These are phyloP conservation scores for Cytospora chrysosperma DNA, from an alignment of 2,329 filamentous ascomycete genomes.

Conservation along the genomic window DNA sequence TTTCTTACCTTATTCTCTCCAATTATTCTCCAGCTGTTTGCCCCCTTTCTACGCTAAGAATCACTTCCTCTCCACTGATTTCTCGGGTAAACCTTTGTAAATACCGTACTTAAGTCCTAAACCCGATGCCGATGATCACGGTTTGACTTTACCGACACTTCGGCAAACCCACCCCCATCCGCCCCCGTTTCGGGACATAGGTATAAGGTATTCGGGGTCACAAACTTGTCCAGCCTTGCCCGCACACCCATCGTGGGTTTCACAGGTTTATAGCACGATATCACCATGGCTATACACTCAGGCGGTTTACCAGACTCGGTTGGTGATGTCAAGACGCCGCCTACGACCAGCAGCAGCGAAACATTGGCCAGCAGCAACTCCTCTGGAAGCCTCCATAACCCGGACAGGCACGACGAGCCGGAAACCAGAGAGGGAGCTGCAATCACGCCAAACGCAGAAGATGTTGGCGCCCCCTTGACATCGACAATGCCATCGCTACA, in stretches of 20 bases:
- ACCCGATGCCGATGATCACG: no score
- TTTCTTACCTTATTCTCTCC: no score
- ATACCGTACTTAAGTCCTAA: no score
- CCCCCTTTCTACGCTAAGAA: no score
- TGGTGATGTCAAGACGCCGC: neutral
- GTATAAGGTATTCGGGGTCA: neutral
- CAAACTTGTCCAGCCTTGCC: neutral
- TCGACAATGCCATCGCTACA: neutral
- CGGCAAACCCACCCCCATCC: neutral
- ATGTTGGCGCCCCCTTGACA: neutral
- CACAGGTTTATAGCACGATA: neutral
- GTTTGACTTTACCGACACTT: conserved; percentile 9
- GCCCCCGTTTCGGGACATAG: neutral
- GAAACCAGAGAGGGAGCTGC: neutral
- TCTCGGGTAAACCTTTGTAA: no score
- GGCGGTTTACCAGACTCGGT: neutral
- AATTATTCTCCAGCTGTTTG: no score
- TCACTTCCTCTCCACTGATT: no score
- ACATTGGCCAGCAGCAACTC: neutral
- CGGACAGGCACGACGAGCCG: neutral
- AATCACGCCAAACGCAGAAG: neutral
- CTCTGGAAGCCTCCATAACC: neutral
- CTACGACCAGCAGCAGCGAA: conserved; percentile 3
- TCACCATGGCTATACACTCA: neutral
- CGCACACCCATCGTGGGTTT: neutral